Conservation (phyloP, 2,329 filamentous ascomycete genomes). For the Alternaria solani region DNA sequence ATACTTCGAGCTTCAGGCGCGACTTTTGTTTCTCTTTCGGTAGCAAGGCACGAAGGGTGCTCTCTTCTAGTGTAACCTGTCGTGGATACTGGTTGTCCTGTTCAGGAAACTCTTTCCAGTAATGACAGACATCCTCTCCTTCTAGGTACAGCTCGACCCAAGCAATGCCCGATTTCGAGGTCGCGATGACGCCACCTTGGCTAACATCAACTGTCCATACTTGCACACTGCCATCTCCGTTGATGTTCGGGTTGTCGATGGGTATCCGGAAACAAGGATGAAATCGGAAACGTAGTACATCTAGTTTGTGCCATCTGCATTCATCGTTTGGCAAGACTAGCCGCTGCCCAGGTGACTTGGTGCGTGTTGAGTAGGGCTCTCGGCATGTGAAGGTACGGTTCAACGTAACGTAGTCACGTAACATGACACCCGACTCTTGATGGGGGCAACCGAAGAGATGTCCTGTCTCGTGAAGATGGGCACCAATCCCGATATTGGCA, state of each 20-base stretch:
- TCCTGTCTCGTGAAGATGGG: constrained; percentile 89
- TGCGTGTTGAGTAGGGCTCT: constrained; percentile 87
- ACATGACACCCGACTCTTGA: constrained; percentile 91
- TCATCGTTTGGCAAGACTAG: constrained; percentile 80
- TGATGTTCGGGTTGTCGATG: constrained; percentile 66
- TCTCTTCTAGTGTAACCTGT: constrained; percentile 77
- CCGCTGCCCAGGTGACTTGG: constrained; percentile 79
- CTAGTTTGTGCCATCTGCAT: constrained; percentile 89
- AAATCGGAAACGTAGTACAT: constrained; percentile 85
- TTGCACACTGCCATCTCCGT: constrained; percentile 78
- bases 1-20: constrained; percentile 74
- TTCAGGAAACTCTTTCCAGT: constrained; percentile 81
- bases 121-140: constrained; percentile 79
- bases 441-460: constrained; percentile 91
- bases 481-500: constrained; percentile 92
- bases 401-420: constrained; percentile 83
- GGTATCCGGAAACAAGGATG: constrained; percentile 91
- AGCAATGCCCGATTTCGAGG: constrained; percentile 80
- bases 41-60: constrained; percentile 73
- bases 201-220: constrained; percentile 84
- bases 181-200: constrained; percentile 79
- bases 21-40: constrained; percentile 76
- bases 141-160: constrained; percentile 84
- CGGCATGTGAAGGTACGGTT: constrained; percentile 83
- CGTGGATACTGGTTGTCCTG: constrained; percentile 68